phyloP scores from a whole-genome alignment of 371 early-diverging fungal species.

The Rhizomucor miehei region DNA sequence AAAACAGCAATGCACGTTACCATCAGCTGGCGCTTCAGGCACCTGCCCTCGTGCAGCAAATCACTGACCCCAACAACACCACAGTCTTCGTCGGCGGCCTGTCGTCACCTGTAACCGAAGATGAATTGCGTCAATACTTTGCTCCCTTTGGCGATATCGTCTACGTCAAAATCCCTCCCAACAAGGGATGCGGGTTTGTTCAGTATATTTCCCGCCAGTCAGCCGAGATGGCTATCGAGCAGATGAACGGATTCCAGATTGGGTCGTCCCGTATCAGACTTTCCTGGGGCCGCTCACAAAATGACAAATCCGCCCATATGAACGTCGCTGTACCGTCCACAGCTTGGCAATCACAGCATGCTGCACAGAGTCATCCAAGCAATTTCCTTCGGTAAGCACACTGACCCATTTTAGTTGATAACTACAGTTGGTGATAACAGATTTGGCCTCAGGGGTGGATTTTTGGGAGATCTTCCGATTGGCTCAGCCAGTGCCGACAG shows the following conservation, averaged over 20 bases:
- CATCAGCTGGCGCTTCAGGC: conserved; percentile 29
- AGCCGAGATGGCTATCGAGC: conserved; percentile 85
- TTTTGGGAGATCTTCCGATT: too few species aligned
- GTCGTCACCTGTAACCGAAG: conserved; percentile 70
- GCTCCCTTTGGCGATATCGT: conserved; percentile 82
- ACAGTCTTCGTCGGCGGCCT: conserved; percentile 94
- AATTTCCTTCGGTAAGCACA: conserved; percentile 56
- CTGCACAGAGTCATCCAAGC: conserved; percentile 70
- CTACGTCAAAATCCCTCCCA: conserved; percentile 90
- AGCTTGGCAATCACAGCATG: conserved; percentile 84
- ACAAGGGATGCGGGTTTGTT: conserved; percentile 93
- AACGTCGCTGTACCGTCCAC: conserved; percentile 66
- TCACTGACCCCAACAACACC: conserved; percentile 62
- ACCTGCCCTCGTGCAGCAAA: conserved; percentile 46
- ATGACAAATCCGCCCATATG: conserved; percentile 46
- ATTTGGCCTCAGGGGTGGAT: too few species aligned
- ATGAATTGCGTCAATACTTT: conserved; percentile 77
- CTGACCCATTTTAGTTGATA: too few species aligned
- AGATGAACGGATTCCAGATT: conserved; percentile 83
- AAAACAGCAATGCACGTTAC: conserved; percentile 23
- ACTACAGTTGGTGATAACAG: too few species aligned
- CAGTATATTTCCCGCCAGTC: conserved; percentile 76
- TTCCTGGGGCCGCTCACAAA: conserved; percentile 83
- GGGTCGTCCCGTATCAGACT: conserved; percentile 80
- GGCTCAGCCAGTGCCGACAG: too few species aligned